A percentile compares a stretch with the other conserved stretches of the same genome.
Conservation (phyloP, 306 rosid species). For the Vigna radiata region DNA sequence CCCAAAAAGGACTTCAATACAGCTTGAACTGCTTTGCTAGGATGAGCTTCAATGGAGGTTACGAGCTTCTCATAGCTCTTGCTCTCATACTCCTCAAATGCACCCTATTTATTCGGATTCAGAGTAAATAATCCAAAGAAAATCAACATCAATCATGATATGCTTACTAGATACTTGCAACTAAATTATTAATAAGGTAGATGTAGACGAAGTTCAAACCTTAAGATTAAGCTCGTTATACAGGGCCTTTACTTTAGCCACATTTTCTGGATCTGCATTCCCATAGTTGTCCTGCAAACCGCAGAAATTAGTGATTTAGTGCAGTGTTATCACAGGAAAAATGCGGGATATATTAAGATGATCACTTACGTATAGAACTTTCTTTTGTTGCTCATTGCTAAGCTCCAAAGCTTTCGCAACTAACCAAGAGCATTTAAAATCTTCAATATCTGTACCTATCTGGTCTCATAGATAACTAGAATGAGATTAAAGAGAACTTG, state of each 20-base stretch:
- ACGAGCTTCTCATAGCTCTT: constrained; percentile 69
- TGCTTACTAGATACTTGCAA: constrained; percentile 4
- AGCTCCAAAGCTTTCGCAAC: constrained; percentile 87
- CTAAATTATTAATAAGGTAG: constrained; percentile 20
- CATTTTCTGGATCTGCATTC: constrained; percentile 65
- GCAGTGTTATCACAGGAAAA: constrained; percentile 33
- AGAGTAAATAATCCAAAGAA: constrained; percentile 29
- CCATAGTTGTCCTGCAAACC: constrained; percentile 79
- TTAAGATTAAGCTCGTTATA: constrained; percentile 76
- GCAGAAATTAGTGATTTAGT: constrained; percentile 26
- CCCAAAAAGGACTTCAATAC: constrained; percentile 89
- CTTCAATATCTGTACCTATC: constrained; percentile 98
- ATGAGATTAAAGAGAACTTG: constrained; percentile 40
- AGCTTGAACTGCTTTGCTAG: constrained; percentile 77
- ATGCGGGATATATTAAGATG: constrained; percentile 1
- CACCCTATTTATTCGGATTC: constrained; percentile 54
- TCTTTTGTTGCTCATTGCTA: constrained; percentile 76
- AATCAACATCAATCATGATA: constrained; percentile 19
- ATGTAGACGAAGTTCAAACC: constrained; percentile 55
- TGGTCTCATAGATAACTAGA: constrained; percentile 49
- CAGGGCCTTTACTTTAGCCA: constrained; percentile 74
- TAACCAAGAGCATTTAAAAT: constrained; percentile 98
- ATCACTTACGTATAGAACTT: constrained; percentile 64
- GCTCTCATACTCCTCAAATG: constrained; percentile 75
- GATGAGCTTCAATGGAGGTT: constrained; percentile 76